Percentiles rank a stretch among this genome's conserved stretches.
phyloP scores from a whole-genome alignment of 2,329 filamentous ascomycete genomes.

The Akanthomyces muscarius region DNA sequence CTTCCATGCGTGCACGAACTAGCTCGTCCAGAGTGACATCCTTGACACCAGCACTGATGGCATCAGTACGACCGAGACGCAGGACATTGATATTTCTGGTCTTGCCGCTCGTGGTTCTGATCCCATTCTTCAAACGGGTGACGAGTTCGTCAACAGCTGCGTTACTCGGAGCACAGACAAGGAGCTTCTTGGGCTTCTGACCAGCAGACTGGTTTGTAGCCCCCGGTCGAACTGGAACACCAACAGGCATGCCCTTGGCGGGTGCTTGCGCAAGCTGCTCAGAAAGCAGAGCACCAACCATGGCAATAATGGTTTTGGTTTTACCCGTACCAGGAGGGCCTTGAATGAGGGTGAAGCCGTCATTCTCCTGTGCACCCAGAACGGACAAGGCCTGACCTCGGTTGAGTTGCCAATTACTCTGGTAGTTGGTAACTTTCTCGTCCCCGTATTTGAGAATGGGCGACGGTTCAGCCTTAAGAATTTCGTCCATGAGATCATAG shows the following conservation, averaged over 20 bases:
- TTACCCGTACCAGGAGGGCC: conserved; percentile 95
- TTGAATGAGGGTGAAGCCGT: conserved; percentile 95
- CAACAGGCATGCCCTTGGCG: conserved; percentile 31
- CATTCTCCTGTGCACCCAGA: conserved; percentile 87
- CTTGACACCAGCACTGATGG: conserved; percentile 81
- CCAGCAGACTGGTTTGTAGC: neutral
- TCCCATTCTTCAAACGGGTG: conserved; percentile 81
- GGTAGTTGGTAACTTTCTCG: conserved; percentile 63
- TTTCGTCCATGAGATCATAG: conserved; percentile 92
- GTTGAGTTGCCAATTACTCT: conserved; percentile 79
- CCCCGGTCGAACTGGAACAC: conserved; percentile 28
- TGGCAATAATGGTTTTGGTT: conserved; percentile 95
- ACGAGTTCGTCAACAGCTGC: conserved; percentile 96
- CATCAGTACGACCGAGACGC: conserved; percentile 84
- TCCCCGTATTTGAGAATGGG: conserved; percentile 79
- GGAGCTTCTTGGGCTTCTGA: conserved; percentile 67
- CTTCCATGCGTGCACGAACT: conserved; percentile 68
- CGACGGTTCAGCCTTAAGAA: conserved; percentile 83
- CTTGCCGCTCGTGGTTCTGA: conserved; percentile 72
- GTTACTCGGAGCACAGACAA: conserved; percentile 98
- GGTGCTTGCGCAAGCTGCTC: conserved; percentile 35
- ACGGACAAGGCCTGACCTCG: conserved; percentile 86
- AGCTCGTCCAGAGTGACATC: conserved; percentile 93
- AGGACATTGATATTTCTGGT: conserved; percentile 78
- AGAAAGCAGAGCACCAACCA: conserved; percentile 75